These are phyloP conservation scores for Lithospermum erythrorhizon DNA, from an alignment of 257 asterid genomes.

Conservation along the genomic window DNA sequence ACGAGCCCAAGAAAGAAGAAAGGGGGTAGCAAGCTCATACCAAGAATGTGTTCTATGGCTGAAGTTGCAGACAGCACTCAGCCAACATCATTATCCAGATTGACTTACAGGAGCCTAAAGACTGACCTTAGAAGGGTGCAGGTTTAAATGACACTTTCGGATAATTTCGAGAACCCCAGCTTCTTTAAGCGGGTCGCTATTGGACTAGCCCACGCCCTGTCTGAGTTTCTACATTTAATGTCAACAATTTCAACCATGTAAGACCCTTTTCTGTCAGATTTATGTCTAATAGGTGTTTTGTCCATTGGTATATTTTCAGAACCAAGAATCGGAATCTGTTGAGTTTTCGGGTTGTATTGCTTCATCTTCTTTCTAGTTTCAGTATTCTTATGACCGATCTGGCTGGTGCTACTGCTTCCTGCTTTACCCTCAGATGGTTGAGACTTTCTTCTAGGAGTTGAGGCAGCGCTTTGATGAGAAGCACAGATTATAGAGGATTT, in stretches of 20 bases:
- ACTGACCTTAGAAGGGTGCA: conserved; percentile 21
- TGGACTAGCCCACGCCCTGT: conserved; percentile 49
- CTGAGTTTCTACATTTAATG: conserved; percentile 57
- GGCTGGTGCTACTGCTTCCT: conserved; percentile 37
- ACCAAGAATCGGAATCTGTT: conserved; percentile 52
- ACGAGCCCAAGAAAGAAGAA: conserved; percentile 30
- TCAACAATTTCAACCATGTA: conserved; percentile 63
- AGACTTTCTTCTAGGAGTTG: conserved; percentile 30
- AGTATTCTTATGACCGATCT: conserved; percentile 11
- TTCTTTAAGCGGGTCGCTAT: conserved; percentile 55
- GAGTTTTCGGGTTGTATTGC: conserved; percentile 31
- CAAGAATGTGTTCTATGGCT: conserved; percentile 38
- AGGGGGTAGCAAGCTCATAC: conserved; percentile 32
- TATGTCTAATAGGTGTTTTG: conserved; percentile 48
- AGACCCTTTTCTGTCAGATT: conserved; percentile 32
- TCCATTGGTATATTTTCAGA: conserved; percentile 38
- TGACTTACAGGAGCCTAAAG: conserved; percentile 32
- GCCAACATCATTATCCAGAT: conserved; percentile 17
- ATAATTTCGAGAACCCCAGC: conserved; percentile 58
- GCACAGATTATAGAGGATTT: conserved; percentile 11
- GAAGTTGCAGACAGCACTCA: conserved; percentile 37
- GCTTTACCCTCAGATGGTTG: conserved; percentile 30
- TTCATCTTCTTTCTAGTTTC: conserved; percentile 34
- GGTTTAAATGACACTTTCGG: conserved; percentile 29
- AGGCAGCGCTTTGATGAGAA: conserved; percentile 17